Evolutionary conservation across 2,329 filamentous ascomycete genomes (phyloP), one percentile per base, ranked within the genome.

Genomic region (Aureobasidium sp.): DNA sequence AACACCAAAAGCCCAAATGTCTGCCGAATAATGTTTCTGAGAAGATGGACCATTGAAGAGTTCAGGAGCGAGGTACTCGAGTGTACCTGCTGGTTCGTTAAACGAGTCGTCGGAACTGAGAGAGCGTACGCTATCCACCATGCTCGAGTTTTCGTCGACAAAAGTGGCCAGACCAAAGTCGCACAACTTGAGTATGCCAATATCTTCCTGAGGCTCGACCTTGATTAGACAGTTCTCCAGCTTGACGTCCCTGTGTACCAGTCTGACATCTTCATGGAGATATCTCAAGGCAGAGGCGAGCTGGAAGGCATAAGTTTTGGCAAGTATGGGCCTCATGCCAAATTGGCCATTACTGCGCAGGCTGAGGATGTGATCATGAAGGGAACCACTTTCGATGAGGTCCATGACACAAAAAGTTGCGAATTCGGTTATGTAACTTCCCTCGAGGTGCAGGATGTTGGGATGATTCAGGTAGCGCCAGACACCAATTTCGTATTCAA

Each of bases 131-230:
- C 40, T 51, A 8, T 55, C 56, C 77, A 53, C 79, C 78, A 58
- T 72, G 75, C 56, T 70, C 68, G 6, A 60, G 56, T 81, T 80
- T 53, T 71, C 76, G 19, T 75, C 74, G 58, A 85, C 75, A 70
- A 83, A 85, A 63, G 85, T 82, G 11, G 83, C 81, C 71, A 86
- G 82, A 42, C 83, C 83, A 62, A 86, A 86, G 63, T 86, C 83
- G 65, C 81, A 85, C 4, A 86, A 72, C 4, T 83, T 75, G 6
- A 86, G 62, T 30, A 77, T 76, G 7, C 79, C 80, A 14, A 77
- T 74, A 8, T 53, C 47, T 2, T 54, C 35, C n/a, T 52, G 6
- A 5, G 38, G 53, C 3, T 35, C 38, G 11, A 30, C 16, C 59
- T 84, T 80, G 30, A 85, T 61, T 2, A 86, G 74, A 59, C 81